Percentiles rank a stretch among this genome's conserved stretches.
These are phyloP conservation scores for Phytophthora uliginosa DNA, from an alignment of 352 stramenopile genomes.

Conservation along the genomic window DNA sequence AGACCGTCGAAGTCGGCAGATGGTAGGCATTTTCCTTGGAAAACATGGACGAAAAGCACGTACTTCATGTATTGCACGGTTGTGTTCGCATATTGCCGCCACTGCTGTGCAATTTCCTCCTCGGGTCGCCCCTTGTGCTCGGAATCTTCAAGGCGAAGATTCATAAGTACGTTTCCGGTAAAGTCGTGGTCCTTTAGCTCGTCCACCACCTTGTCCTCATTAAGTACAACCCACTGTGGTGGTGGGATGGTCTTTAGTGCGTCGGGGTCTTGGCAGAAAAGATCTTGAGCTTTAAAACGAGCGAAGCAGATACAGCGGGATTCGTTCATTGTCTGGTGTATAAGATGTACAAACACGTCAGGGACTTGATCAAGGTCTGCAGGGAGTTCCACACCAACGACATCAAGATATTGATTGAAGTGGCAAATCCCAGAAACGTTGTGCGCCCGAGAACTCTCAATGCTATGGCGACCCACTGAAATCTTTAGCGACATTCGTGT, in stretches of 20 bases:
- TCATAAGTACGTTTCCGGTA: constrained; percentile 86
- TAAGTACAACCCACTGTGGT: constrained; percentile 78
- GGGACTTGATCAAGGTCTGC: constrained; percentile 79
- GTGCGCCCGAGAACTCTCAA: constrained; percentile 65
- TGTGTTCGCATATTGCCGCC: constrained; percentile 64
- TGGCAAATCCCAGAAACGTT: constrained; percentile 81
- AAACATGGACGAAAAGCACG: constrained; percentile 86
- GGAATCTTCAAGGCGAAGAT: constrained; percentile 64
- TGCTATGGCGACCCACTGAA: constrained; percentile 65
- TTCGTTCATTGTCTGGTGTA: constrained; percentile 66
- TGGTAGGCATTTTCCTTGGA: constrained; percentile 79
- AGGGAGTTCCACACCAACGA: constrained; percentile 66
- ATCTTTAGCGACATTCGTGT: constrained; percentile 82
- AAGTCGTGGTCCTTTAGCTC: constrained; percentile 88
- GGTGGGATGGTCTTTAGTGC: constrained; percentile 43
- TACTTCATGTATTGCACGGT: constrained; percentile 82
- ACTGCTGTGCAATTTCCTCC: constrained; percentile 56
- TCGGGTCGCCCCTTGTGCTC: constrained; percentile 26
- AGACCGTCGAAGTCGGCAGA: constrained; percentile 80
- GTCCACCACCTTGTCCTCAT: constrained; percentile 84
- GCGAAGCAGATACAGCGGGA: constrained; percentile 82
- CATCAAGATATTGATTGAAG: constrained; percentile 84
- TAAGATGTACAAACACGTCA: constrained; percentile 85
- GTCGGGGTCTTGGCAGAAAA: constrained; percentile 62
- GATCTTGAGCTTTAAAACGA: constrained; percentile 75